These are phyloP conservation scores for Phaffia australis DNA, from an alignment of 768 basidiomycete genomes.

Conservation along the genomic window DNA sequence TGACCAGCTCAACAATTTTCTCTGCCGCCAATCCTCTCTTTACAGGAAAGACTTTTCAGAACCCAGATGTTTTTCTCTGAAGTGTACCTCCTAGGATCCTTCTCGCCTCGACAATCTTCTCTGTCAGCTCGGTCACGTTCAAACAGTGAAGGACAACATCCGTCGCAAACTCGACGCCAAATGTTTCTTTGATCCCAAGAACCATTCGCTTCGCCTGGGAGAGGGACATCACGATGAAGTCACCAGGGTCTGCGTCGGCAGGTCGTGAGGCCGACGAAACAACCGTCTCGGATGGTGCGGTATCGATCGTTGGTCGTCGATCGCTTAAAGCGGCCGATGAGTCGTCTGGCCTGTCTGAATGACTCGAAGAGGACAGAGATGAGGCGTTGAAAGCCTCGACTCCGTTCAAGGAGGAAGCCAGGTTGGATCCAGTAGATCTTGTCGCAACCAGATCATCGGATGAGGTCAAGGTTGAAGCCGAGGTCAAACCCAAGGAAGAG, in stretches of 20 bases:
- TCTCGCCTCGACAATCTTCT: slow-evolving; percentile 54
- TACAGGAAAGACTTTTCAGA: too few relatives aligned
- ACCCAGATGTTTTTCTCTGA: too few relatives aligned
- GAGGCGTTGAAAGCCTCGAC: neutral
- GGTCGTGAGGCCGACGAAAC: slow-evolving; percentile 28
- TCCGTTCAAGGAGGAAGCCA: neutral
- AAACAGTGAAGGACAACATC: slow-evolving; percentile 91
- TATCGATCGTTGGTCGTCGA: neutral
- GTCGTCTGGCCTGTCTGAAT: too few relatives aligned
- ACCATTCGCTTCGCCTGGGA: slow-evolving; percentile 83
- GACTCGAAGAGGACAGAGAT: too few relatives aligned
- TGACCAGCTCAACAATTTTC: too few relatives aligned
- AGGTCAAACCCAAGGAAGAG: neutral
- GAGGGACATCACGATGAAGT: slow-evolving; percentile 89
- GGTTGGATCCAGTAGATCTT: too few relatives aligned
- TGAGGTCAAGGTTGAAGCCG: too few relatives aligned
- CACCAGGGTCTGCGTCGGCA: slow-evolving; percentile 63
- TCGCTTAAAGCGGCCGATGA: too few relatives aligned
- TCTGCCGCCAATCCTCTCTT: too few relatives aligned
- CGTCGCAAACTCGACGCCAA: slow-evolving; percentile 74
- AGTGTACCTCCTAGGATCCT: slow-evolving; percentile 4
- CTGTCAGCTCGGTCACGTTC: slow-evolving; percentile 72
- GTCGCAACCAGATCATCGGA: too few relatives aligned
- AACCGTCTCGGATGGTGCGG: neutral
- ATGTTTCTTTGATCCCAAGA: slow-evolving; percentile 62